These are phyloP conservation scores for Neoboletus brunneissimus DNA, from an alignment of 768 basidiomycete genomes.

Conservation along the genomic window DNA sequence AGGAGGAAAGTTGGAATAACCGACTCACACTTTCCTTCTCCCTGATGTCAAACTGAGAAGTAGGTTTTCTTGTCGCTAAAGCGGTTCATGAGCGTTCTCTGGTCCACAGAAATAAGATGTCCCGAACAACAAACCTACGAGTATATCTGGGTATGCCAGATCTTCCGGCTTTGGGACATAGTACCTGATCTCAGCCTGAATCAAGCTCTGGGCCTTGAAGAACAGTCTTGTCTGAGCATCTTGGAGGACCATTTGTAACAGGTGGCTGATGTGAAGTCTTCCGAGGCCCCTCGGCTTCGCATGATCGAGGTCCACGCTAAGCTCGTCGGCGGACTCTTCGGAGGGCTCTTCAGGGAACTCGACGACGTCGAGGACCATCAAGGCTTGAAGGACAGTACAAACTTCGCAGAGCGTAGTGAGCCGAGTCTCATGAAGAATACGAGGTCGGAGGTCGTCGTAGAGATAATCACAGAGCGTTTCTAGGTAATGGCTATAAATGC, in stretches of 20 bases:
- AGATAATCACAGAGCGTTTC: conserved; percentile 91
- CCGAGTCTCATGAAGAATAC: conserved; percentile 89
- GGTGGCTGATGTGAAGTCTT: conserved; percentile 71
- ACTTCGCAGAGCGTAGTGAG: conserved; percentile 89
- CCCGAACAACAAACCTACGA: conserved; percentile 52
- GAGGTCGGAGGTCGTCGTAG: conserved; percentile 92
- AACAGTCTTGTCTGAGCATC: conserved; percentile 95
- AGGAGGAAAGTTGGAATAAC: conserved; percentile 65
- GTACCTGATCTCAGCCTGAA: conserved; percentile 85
- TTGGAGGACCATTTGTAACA: conserved; percentile 88
- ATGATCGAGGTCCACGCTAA: conserved; percentile 41
- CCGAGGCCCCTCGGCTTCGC: conserved; percentile 42
- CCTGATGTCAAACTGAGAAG: conserved; percentile 43
- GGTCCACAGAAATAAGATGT: background rate
- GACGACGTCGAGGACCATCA: conserved; percentile 88
- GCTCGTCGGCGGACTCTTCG: conserved; percentile 30
- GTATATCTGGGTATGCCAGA: conserved; percentile 81
- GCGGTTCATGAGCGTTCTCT: conserved; percentile 3
- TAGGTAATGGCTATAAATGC: conserved; percentile 67
- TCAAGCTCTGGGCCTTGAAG: conserved; percentile 92
- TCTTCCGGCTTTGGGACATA: conserved; percentile 78
- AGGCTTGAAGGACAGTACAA: conserved; percentile 91
- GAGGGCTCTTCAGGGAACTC: conserved; percentile 31
- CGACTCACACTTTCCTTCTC: conserved; percentile 71
- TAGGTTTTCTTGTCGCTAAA: conserved; percentile 47